Evolutionary conservation across 2,329 filamentous ascomycete genomes (phyloP), one percentile per base, ranked within the genome.

Genomic region (Botrytis deweyae): DNA sequence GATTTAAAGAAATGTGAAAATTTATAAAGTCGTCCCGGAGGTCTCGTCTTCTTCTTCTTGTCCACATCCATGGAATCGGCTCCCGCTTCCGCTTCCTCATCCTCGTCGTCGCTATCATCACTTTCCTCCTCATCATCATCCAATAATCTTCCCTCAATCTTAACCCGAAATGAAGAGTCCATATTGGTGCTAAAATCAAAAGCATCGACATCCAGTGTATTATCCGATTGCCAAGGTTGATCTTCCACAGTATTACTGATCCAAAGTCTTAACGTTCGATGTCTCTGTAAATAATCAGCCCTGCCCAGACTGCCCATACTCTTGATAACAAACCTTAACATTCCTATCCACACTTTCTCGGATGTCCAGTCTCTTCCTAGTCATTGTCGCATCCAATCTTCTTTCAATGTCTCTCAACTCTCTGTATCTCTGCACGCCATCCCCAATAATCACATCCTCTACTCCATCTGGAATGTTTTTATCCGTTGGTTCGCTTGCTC

Each of bases 221-320:
- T 86, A 78, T 87, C 89, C 58, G 87, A 88, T 83, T 99, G 96
- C 96, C 96, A 98, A 46, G 92, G 91, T 84, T 99, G 96, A 80
- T 96, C 93, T 82, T 98, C 94, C 49, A 92, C 94, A 1, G 94
- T 97, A 83, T 99, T 99, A 80, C 91, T 95, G 79, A 99, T 91
- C 94, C 94, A 98, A 76, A 99, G 89, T 76, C 95, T 92, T 83
- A 99, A 86, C 4, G 94, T 97, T 80, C 92, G 93, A 82, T 91
- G 92, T 77, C 93, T 89, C 88, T 93, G 73, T 36, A 70, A 9
- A 63, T 59, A 49, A 55, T 80, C 63, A 79, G 76, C 59, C 25
- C 20, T 40, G 25, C 12, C 62, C 33, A 12, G 44, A 58, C 33
- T 72, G 46, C 52, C 18, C 22, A 55, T 14, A 66, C n/a, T 36